Evolutionary conservation across 768 basidiomycete genomes (phyloP), one percentile per base, ranked within the genome.

Genomic region (Tephrocybe sp.): DNA sequence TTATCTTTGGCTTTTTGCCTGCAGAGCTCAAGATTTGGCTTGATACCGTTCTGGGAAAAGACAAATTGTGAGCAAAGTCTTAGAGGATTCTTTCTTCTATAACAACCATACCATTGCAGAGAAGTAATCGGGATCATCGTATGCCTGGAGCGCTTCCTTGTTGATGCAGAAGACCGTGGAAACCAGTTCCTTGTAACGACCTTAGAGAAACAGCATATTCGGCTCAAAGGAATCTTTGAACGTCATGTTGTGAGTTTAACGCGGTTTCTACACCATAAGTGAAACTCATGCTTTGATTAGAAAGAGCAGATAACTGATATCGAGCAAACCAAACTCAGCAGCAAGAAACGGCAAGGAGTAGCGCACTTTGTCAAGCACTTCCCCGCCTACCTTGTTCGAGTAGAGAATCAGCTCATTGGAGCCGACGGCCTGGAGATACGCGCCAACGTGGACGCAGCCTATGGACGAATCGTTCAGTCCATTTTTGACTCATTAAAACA

Each of bases 401-500:
- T 97, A 18, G 96, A 98, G 68, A 77, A 71, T 21, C 96, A 98
- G 62, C 80, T 98, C 17, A 72, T 86, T 41, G 88, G 85, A 8
- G 81, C 84, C 9, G 86, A 90, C 59, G 80, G 74, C 3, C 76
- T 93, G 50, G 90, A 90, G 61, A 85, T 95, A 55, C 84, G 95
- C 26, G 71, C 72, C 8, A 80, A 71, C 42, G 89, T 97, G 28
- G 88, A 98, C 62, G 70, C 74, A 4, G 87, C 90, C 0, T 97
- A 98, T 63, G 93, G 95, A 64, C 84, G 78, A 59, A 90, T 98
- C 37, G 88, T 93, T 32, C 84, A 88, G 54, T 76, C 85, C 37
- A 97, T 98, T 83, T 95, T 98, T 62, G 94, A 93, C 39, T 88
- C 84, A 12, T 68, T 98, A 55, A 94, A 93, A 68, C 93, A 95